Percentiles rank a stretch among this genome's conserved stretches.
Evolutionary conservation across 2,329 filamentous ascomycete genomes (phyloP).

Genomic region (Cylindrodendrum hubeiense): DNA sequence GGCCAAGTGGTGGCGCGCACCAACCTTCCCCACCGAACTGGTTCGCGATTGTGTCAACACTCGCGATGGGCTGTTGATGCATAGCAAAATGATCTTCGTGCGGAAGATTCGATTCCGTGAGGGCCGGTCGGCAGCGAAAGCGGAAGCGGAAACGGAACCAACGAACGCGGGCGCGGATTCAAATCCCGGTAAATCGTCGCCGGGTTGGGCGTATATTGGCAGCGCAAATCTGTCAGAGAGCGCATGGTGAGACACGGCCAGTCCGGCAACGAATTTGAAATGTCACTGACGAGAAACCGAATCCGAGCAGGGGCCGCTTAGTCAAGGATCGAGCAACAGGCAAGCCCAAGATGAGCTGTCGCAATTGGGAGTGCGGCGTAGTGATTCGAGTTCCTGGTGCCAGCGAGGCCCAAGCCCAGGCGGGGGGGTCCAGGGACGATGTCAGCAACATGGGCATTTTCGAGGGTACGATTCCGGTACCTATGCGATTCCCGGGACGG

Average conservation of each 20-base stretch:
- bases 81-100: constrained; percentile 82
- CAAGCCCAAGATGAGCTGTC: constrained; percentile 80
- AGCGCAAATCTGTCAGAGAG: constrained; percentile 94
- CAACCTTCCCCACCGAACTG: constrained; percentile 77
- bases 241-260: constrained; percentile 77
- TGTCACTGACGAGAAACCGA: constrained; percentile 40
- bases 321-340: constrained; percentile 76
- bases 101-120: constrained; percentile 40
- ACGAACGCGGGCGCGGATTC: constrained; percentile 33
- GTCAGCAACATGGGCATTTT: constrained; percentile 57
- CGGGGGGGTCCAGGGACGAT: constrained; percentile 21
- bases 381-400: constrained; percentile 69
- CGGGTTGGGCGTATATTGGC: constrained; percentile 86
- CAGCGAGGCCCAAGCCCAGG: constrained; percentile 28
- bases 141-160: constrained; percentile 1
- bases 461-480: constrained; percentile 68
- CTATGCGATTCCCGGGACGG: constrained; percentile 71
- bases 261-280: constrained; percentile 18
- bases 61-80: constrained; percentile 81
- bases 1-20: constrained; percentile 76
- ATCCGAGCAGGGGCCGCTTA: constrained; percentile 76
- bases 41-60: constrained; percentile 82
- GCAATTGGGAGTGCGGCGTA: constrained; percentile 97
- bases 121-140: constrained; percentile 22
- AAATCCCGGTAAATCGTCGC: constrained; percentile 31